Evolutionary conservation across 208 protist species (phyloP).

Genomic region (Lotmaria passim): DNA sequence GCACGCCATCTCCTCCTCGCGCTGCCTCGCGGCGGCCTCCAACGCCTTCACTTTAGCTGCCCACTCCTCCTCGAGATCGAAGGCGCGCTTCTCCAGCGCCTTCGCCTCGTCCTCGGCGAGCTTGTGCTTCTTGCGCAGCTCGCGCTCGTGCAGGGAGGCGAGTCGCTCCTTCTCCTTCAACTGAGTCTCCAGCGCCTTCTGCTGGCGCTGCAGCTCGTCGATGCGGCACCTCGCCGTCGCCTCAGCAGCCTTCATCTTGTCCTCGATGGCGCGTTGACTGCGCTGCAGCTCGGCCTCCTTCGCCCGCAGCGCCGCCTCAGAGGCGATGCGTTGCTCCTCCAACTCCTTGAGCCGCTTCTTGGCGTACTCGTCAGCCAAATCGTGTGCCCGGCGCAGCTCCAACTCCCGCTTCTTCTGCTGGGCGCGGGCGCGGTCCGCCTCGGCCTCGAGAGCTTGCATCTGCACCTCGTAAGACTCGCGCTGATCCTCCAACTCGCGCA

Average conservation of each 20-base stretch:
- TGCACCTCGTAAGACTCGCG: constrained; percentile 62
- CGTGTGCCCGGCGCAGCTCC: constrained; percentile 48
- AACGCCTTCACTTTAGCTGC: constrained; percentile 42
- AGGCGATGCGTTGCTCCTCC: constrained; percentile 48
- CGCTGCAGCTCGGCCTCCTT: constrained; percentile 50
- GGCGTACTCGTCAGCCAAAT: constrained; percentile 36
- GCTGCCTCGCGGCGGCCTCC: constrained; percentile 41
- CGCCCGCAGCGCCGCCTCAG: constrained; percentile 49
- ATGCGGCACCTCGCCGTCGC: constrained; percentile 46
- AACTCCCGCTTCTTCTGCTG: constrained; percentile 58
- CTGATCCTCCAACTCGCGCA: constrained; percentile 68
- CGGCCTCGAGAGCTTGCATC: constrained; percentile 68
- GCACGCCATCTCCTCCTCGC: constrained; percentile 50
- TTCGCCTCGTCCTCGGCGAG: constrained; percentile 50
- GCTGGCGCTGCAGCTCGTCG: constrained; percentile 58
- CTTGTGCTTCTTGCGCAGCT: constrained; percentile 42
- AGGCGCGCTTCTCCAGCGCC: constrained; percentile 40
- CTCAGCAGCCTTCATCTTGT: constrained; percentile 53
- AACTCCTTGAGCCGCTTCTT: constrained; percentile 53
- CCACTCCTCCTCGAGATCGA: constrained; percentile 58
- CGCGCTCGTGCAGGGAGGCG: constrained; percentile 43
- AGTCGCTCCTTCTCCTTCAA: constrained; percentile 57
- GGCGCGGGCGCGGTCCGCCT: constrained; percentile 48
- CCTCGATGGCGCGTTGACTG: constrained; percentile 57
- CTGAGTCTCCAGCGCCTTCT: constrained; percentile 50